Percentiles rank a stretch among this genome's conserved stretches.
These are phyloP conservation scores for Phialophora verrucosa DNA, from an alignment of 2,329 filamentous ascomycete genomes.

Conservation along the genomic window DNA sequence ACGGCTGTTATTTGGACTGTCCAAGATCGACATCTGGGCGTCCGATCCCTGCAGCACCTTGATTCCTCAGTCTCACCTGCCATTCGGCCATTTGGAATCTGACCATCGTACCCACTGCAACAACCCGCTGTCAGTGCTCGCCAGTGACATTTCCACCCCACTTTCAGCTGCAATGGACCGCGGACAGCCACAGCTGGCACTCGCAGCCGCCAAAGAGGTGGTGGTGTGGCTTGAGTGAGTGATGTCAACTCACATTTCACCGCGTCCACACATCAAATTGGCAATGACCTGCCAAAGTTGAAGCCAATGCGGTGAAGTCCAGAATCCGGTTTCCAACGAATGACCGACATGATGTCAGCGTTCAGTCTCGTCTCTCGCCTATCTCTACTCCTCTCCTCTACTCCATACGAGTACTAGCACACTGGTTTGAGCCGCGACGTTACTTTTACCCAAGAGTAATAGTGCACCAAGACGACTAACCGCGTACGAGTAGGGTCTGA, in stretches of 20 bases:
- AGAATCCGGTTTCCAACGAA: neutral
- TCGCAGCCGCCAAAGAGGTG: neutral
- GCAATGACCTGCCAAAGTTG: neutral
- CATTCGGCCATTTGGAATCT: constrained; percentile 11
- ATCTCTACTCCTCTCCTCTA: too few species aligned
- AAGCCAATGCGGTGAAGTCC: neutral
- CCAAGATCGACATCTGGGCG: neutral
- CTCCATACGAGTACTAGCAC: too few species aligned
- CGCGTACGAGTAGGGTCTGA: neutral
- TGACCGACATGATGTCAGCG: neutral
- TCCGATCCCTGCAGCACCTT: neutral
- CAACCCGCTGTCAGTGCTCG: neutral
- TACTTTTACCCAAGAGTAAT: neutral
- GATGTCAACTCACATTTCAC: neutral
- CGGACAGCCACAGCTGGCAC: neutral
- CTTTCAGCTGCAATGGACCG: neutral
- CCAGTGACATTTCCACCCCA: neutral
- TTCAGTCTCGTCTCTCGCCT: too few species aligned
- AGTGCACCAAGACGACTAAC: neutral
- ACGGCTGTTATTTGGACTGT: neutral
- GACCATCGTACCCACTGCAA: neutral
- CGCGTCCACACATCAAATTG: neutral
- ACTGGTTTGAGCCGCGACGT: too few species aligned
- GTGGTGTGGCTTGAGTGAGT: neutral
- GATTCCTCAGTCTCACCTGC: constrained; percentile 8